These are phyloP conservation scores for Trichosanthes cucumerina DNA, from an alignment of 306 rosid genomes.

Conservation along the genomic window DNA sequence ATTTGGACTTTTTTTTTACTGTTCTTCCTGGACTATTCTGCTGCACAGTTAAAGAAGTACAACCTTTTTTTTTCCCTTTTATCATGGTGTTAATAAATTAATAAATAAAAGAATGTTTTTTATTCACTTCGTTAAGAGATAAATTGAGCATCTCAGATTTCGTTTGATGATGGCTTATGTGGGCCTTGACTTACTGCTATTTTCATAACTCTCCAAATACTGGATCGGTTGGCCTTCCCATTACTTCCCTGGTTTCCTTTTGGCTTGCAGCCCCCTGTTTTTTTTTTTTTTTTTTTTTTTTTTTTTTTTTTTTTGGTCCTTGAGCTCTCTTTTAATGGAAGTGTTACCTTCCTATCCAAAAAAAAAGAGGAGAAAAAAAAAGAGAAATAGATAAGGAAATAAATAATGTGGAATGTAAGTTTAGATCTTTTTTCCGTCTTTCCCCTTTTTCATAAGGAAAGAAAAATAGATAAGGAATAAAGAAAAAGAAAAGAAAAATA, in stretches of 20 bases:
- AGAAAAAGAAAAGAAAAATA: too few relatives aligned
- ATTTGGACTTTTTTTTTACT: not conserved
- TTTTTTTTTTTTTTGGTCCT: too few relatives aligned
- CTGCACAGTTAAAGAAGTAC: not conserved
- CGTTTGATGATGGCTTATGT: not conserved
- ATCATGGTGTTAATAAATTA: not conserved
- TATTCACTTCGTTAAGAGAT: not conserved
- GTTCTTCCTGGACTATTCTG: not conserved
- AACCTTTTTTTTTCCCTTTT: not conserved
- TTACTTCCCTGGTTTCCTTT: not conserved
- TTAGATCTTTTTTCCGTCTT: not conserved
- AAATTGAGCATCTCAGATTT: not conserved
- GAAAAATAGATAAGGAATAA: too few relatives aligned
- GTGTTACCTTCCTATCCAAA: too few relatives aligned
- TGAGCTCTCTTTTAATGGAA: too few relatives aligned
- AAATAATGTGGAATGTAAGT: not conserved
- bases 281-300: too few relatives aligned
- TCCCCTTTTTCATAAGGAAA: not conserved
- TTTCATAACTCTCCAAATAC: too few relatives aligned
- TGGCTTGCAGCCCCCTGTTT: not conserved
- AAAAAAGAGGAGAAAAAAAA: too few relatives aligned
- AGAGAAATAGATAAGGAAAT: not conserved
- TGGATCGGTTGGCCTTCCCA: not conserved
- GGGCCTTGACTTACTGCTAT: too few relatives aligned
- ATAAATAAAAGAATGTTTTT: not conserved